Evolutionary conservation across 129 eudicot genomes (phyloP), one percentile per base, ranked within the genome.

Genomic region (Artemisia annua): DNA sequence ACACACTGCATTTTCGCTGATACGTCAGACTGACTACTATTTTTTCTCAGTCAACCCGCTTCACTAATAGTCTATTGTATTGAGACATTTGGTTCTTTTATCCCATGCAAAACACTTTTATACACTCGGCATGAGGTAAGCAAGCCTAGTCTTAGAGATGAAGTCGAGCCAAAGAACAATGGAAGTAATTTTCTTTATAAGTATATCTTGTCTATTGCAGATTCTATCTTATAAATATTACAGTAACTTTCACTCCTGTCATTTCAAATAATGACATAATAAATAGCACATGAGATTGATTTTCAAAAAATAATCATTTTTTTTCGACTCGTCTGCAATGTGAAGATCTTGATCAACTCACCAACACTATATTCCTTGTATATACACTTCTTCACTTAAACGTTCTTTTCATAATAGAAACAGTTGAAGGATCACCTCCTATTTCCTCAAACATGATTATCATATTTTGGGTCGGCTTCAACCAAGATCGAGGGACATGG

Each of bases 401-500:
- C 22, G 22, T 20, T 20, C 22, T 20, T 20, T 20, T 20, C 22
- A 20, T 20, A 20, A 20, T 0, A 20, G 22, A 20, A 1, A 1
- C 0, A 0, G 22, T 20, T 20, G 22, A 20, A 20, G 22, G 0
- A 20, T 20, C 22, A 20, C 22, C 22, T 20, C 1, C 22, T 20
- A 1, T 1, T 20, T 20, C 22, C 22, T 20, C 22, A 20, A 20
- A 20, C 22, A 20, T 20, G 22, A 0, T 20, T 20, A 20, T 20
- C 22, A 20, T 0, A 1, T 20, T 20, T 20, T 20, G 22, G 22
- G 22, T 20, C 22, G 22, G 22, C 22, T 20, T 20, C 22, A 93
- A 58, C 98, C 96, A 93, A 24, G 92, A 87, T 53, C 96, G 81
- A 70, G 98, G 98, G 52, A 89, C 88, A 24, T 93, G 98, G 76